Evolutionary conservation across 1,284 basidiomycete species (phyloP), one percentile per base, ranked within the genome.

Genomic region (Erythrobasidium hasegawianum): DNA sequence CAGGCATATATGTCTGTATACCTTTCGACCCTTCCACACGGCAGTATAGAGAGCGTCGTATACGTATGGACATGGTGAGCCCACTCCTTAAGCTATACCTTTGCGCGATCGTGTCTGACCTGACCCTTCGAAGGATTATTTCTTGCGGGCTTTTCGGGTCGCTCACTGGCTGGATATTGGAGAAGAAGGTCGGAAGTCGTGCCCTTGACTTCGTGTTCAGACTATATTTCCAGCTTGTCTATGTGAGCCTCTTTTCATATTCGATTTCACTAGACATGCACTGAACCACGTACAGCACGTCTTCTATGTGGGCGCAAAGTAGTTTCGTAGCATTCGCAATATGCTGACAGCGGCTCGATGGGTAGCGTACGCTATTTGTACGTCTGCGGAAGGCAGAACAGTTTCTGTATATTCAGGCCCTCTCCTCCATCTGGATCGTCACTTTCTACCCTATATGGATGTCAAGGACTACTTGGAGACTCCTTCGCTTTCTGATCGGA

Each of bases 1-100:
- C 83, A 84, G 74, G 81, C 79, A 65, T 84, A 83, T 69, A 81
- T 82, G 1, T 80, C 79, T 52, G 75, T 83, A 18, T 84, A 80
- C 71, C 76, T 84, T 2, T 78, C 77, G 9, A 83, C 83, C 0
- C 71, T 83, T 2, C 83, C 83, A 22, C 83, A 84, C 71, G 80
- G 79, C 0, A 80, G 80, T 4, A 69, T 83, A 4, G 82, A 83
- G 65, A 82, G 82, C 1, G 79, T 81, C 33, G 80, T 81, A 2
- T 84, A 83, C 75, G 82, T 83, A 4, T 81, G 79, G 71, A 81
- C 80, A 13, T 83, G 81, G 81, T 65, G 47, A 50, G 62, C 29
- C n/a, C 10, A 3, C 38, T 24, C 53, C 78, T 80, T 22, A 16
- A 43, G 10, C 55, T 54, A 29, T 27, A 33, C 43, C 18, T 1